Evolutionary conservation across 108 stramenopile genomes (phyloP).

Genomic region (Fragilaria crotonensis): DNA sequence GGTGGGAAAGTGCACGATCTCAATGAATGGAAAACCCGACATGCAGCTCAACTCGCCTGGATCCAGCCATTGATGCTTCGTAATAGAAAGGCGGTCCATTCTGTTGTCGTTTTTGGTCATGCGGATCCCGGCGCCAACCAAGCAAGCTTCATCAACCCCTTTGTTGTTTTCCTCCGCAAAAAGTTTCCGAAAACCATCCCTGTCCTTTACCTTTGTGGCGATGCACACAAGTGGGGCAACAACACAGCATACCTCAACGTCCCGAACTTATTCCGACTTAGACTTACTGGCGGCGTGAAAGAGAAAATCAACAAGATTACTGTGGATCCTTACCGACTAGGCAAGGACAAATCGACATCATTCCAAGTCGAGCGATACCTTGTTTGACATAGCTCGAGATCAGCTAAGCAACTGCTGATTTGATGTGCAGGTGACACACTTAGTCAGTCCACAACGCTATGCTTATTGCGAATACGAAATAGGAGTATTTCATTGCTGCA

Average conservation of each 20-base stretch:
- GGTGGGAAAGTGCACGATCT: constrained; percentile 4
- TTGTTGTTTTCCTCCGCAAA: constrained; percentile 2
- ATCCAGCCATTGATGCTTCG: constrained; percentile 3
- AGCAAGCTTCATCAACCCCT: constrained; percentile 10
- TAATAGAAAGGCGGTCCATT: constrained; percentile 2
- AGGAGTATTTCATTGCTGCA: too few relatives aligned
- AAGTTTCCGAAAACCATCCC: constrained; percentile 12
- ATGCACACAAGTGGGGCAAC: constrained; percentile 12
- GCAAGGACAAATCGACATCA: too few relatives aligned
- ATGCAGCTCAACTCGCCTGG: constrained; percentile 8
- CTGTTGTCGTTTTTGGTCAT: constrained; percentile 27
- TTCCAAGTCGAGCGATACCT: too few relatives aligned
- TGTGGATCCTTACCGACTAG: constrained; percentile 11
- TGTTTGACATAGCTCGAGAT: too few relatives aligned
- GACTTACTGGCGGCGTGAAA: constrained; percentile 17
- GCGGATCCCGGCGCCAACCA: constrained; percentile 9
- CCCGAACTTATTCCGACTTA: constrained; percentile 19
- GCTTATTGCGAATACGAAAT: too few relatives aligned
- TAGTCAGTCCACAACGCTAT: too few relatives aligned
- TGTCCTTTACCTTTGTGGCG: constrained; percentile 19
- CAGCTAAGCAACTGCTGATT: too few relatives aligned
- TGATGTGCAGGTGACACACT: too few relatives aligned
- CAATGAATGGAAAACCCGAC: constrained; percentile 10
- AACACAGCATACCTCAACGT: constrained; percentile 5
- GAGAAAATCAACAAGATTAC: constrained; percentile 20